Evolutionary conservation across 2,329 filamentous ascomycete species (phyloP), one percentile per base, ranked within the genome.

Genomic region (Herpotrichia juniperi): DNA sequence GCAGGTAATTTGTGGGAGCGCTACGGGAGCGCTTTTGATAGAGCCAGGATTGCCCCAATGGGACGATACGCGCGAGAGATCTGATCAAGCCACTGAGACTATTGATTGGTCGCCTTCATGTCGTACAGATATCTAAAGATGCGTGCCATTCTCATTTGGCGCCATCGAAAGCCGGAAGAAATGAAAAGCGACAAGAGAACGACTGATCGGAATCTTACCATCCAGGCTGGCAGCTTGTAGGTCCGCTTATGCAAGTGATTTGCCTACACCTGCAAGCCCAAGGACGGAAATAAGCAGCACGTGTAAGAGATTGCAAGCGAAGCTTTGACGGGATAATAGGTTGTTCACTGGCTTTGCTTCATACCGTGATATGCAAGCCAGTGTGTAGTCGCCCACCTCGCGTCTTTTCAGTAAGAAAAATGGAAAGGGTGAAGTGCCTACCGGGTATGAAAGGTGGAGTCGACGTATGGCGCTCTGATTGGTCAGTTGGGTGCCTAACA

Each of bases 1-100:
- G 64, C 64, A 64, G 43, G 63, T 37, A 66, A 64, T 63, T 52
- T 59, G 58, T 62, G 62, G 58, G 63, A 68, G 63, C 63, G 67
- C 60, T 58, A 54, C 59, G 57, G 48, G 37, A 40, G 37, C 34
- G 34, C 37, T 40, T 24, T 5, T 3, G 16, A 6, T 37, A 7
- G n/a, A 25, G n/a, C 21, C 22, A 25, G 37, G 37, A 25, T 40
- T 24, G 21, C 7, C 19, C 5, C 19, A 8, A 24, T 21, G 37
- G 21, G 37, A 40, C 19, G 37, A 40, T 40, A 22, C 21, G 37
- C 37, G 21, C 37, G 19, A 40, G 37, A 40, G 19, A 40, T 40
- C 34, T 25, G 37, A 25, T 40, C 21, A 11, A 24, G 21, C 12
- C 10, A 11, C 21, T 40, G 7, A 14, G 9, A 5, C 37, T 14